Evolutionary conservation across 306 rosid species (phyloP).

Genomic region (Prunus fruticosa): DNA sequence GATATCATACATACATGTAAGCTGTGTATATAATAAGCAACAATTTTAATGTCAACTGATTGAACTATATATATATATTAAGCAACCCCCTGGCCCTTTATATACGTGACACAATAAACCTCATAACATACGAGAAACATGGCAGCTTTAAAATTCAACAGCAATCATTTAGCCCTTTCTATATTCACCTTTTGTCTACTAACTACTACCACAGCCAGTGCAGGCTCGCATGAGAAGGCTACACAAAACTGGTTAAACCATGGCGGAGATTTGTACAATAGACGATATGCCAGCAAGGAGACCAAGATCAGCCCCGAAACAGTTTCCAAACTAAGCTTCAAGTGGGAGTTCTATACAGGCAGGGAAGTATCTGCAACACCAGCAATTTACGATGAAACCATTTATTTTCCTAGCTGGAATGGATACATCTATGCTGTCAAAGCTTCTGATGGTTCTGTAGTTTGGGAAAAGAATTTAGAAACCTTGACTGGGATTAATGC

Average conservation of each 20-base stretch:
- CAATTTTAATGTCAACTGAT: too few relatives aligned
- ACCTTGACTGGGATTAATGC: conserved; percentile 35
- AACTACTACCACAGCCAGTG: not conserved
- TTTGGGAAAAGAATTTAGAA: conserved; percentile 36
- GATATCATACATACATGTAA: too few relatives aligned
- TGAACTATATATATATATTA: too few relatives aligned
- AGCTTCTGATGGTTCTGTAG: conserved; percentile 33
- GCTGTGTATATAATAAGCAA: too few relatives aligned
- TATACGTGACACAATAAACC: too few relatives aligned
- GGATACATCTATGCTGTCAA: conserved; percentile 47
- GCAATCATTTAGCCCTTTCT: not conserved
- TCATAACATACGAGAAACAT: not conserved
- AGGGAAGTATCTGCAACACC: conserved; percentile 52
- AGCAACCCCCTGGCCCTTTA: too few relatives aligned
- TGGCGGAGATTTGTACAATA: conserved; percentile 49
- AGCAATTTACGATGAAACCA: conserved; percentile 30
- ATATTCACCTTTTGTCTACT: not conserved
- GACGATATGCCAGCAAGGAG: conserved; percentile 48
- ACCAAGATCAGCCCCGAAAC: conserved; percentile 37
- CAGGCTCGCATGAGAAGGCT: not conserved
- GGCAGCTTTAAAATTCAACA: not conserved
- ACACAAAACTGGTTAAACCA: conserved; percentile 48
- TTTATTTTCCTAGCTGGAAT: conserved; percentile 67
- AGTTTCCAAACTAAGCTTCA: conserved; percentile 28
- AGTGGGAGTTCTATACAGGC: conserved; percentile 53